Evolutionary conservation across 345 rosid genomes (phyloP).

Genomic region (Citrus unshiu): DNA sequence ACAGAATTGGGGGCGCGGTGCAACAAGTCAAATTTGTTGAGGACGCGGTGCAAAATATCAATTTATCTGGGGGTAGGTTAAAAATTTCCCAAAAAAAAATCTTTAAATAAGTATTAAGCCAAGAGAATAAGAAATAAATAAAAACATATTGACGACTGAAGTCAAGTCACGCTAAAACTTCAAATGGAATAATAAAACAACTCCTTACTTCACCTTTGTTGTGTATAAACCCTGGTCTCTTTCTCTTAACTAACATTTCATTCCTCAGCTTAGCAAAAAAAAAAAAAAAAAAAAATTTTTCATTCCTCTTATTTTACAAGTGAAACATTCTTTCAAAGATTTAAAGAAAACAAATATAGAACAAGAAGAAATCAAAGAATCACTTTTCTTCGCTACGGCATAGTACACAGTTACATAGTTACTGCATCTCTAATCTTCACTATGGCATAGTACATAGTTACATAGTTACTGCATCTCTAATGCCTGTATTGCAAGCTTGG

Average conservation of each 20-base stretch:
- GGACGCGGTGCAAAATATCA: accelerated
- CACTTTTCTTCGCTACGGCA: not conserved
- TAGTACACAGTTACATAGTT: not conserved
- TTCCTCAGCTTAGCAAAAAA: no score
- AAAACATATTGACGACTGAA: no score
- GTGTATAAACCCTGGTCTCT: not conserved
- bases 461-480: constrained; percentile 30
- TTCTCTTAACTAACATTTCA: not conserved
- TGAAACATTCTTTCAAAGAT: not conserved
- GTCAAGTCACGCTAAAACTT: not conserved
- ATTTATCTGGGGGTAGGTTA: no score
- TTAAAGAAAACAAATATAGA: not conserved
- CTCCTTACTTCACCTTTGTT: not conserved
- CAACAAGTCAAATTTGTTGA: no score
- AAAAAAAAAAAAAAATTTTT: no score
- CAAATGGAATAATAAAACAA: not conserved
- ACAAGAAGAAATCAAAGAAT: not conserved
- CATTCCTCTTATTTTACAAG: no score
- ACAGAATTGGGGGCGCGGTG: accelerated
- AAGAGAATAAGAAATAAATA: not conserved
- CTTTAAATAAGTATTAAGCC: not conserved
- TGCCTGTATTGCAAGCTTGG: constrained; percentile 84
- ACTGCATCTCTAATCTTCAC: constrained; percentile 29
- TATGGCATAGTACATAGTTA: no score
- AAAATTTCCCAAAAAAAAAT: no score